These are phyloP conservation scores for Sisymbrium irio DNA, from an alignment of 345 rosid species.

Conservation along the genomic window DNA sequence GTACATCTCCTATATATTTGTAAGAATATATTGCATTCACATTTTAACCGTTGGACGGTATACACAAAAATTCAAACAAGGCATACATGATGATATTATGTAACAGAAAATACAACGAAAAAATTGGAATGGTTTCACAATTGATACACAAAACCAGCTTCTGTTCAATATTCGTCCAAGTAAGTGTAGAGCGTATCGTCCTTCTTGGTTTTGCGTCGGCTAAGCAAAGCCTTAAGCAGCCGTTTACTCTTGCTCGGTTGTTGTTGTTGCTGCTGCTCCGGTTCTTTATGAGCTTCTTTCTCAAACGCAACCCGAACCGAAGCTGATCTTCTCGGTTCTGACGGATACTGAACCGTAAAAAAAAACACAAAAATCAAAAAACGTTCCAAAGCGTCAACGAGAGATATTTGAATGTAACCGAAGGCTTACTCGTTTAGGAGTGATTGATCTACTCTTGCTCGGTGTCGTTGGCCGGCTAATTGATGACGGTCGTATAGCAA, in stretches of 20 bases:
- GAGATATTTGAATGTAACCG: not conserved
- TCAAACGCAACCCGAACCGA: conserved; percentile 66
- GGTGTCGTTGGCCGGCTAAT: conserved; percentile 67
- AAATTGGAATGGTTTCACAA: conserved; percentile 1
- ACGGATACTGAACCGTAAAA: conserved; percentile 56
- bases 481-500: conserved; percentile 57
- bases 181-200: conserved; percentile 81
- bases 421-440: conserved; percentile 66
- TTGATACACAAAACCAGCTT: conserved; percentile 9
- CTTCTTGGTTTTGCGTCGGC: conserved; percentile 90
- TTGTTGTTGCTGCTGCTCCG: conserved; percentile 43
- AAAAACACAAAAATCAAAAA: conserved; percentile 6
- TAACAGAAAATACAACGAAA: conserved; percentile 7
- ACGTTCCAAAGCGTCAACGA: not conserved
- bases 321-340: conserved; percentile 79
- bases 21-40: not conserved
- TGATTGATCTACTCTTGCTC: conserved; percentile 51
- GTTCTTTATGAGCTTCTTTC: conserved; percentile 50
- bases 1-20: not conserved
- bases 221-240: conserved; percentile 81
- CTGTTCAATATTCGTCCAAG: conserved; percentile 74
- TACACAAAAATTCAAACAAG: conserved; percentile 3
- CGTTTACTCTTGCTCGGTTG: conserved; percentile 86
- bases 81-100: conserved; percentile 7
- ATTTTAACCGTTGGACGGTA: not conserved